Evolutionary conservation across 1,284 basidiomycete genomes (phyloP).

Genomic region (Peniophora sp.): DNA sequence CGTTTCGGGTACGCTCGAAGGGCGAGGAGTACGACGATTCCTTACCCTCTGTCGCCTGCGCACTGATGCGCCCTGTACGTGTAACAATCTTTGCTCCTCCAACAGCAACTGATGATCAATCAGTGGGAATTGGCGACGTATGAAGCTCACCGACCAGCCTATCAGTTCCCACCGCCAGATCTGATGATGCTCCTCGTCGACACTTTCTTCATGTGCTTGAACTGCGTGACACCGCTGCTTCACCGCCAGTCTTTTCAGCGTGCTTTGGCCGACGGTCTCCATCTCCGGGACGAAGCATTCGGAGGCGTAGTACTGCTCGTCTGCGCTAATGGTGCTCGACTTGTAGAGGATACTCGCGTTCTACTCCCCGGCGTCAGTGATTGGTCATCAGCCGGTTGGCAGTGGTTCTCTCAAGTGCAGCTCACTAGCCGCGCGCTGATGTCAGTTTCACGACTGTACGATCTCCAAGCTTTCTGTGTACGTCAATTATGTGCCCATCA

Average conservation of each 20-base stretch:
- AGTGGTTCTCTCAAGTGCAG: slow-evolving; percentile 63
- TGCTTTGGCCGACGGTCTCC: slow-evolving; percentile 28
- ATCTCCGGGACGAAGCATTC: slow-evolving; percentile 36
- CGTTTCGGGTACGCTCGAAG: neutral
- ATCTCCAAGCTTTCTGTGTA: slow-evolving; percentile 56
- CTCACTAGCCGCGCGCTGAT: slow-evolving; percentile 26
- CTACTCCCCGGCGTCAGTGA: slow-evolving; percentile 33
- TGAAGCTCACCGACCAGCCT: slow-evolving; percentile 5
- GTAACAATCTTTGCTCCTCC: neutral
- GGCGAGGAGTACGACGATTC: neutral
- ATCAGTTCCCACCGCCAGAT: slow-evolving; percentile 26
- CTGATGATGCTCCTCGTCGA: slow-evolving; percentile 35
- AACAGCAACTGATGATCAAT: neutral
- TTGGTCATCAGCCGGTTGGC: slow-evolving; percentile 63
- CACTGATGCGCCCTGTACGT: too few species aligned
- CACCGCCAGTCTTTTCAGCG: slow-evolving; percentile 41
- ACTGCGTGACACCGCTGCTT: slow-evolving; percentile 37
- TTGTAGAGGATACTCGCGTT: slow-evolving; percentile 47
- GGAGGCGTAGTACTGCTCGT: slow-evolving; percentile 41
- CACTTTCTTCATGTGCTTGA: slow-evolving; percentile 36
- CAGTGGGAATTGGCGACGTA: neutral
- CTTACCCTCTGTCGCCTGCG: neutral
- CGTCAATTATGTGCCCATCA: slow-evolving; percentile 9
- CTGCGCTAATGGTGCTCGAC: slow-evolving; percentile 44
- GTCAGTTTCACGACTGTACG: slow-evolving; percentile 53